A percentile compares a stretch with the other conserved stretches of the same genome.
Evolutionary conservation across 495 filamentous ascomycete genomes (phyloP).

Genomic region (Podospora fimiseda): DNA sequence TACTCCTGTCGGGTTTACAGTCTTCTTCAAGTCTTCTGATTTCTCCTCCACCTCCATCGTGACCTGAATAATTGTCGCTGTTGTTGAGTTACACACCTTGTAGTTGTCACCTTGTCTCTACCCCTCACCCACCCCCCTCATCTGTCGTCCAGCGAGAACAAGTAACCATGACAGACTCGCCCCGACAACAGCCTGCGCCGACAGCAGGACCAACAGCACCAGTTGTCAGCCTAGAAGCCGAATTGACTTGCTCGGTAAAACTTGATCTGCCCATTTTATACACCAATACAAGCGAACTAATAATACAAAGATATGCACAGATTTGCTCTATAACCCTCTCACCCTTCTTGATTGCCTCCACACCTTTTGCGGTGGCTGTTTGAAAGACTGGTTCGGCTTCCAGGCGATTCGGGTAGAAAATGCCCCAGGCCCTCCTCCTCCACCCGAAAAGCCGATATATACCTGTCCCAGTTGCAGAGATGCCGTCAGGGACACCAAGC

Average conservation of each 20-base stretch:
- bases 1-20: too few species aligned
- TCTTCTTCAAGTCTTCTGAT: too few species aligned
- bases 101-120: too few species aligned
- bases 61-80: too few species aligned
- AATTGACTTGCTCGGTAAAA: slow-evolving; percentile 82
- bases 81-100: too few species aligned
- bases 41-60: too few species aligned
- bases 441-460: slow-evolving; percentile 50
- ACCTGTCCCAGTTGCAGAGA: slow-evolving; percentile 94
- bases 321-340: slow-evolving; percentile 89
- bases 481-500: slow-evolving; percentile 69
- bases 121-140: too few species aligned
- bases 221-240: slow-evolving; percentile 69
- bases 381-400: slow-evolving; percentile 88
- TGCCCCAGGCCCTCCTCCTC: slow-evolving; percentile 34
- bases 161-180: not conserved
- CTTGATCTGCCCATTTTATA: not conserved
- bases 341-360: slow-evolving; percentile 96
- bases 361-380: slow-evolving; percentile 89
- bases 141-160: too few species aligned
- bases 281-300: not conserved
- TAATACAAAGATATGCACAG: slow-evolving; percentile 76
- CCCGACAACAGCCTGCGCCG: not conserved
- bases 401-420: slow-evolving; percentile 44
- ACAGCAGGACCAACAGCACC: slow-evolving; percentile 3